Evolutionary conservation across 2,329 filamentous ascomycete species (phyloP), one percentile per base, ranked within the genome.

Genomic region (Metarhizium album): DNA sequence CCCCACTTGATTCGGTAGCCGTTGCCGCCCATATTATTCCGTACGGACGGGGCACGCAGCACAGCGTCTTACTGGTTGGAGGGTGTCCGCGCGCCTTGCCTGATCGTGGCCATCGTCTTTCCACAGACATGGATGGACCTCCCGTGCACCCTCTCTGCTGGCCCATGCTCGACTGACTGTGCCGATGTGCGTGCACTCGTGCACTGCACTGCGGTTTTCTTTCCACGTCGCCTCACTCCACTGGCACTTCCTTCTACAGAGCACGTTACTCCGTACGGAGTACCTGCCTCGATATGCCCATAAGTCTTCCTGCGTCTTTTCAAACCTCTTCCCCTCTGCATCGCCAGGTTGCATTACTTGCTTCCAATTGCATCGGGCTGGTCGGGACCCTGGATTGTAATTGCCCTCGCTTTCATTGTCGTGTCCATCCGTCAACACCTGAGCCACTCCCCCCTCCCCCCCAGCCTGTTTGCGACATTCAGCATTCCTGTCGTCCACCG

Each of bases 271-370:
- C n/a, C n/a, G n/a, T n/a, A n/a, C n/a, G n/a, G n/a, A n/a, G n/a
- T 20, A 37, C 22, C 40, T 40, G 24, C 48, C n/a, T 48, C 48
- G 42, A 18, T 49, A 23, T 33, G 46, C 13, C 22, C 16, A 24
- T 40, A 24, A 47, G 43, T 45, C 52, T 53, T 57, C 82, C 45
- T 48, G n/a, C 48, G 24, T 14, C 45, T 42, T 38, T 38, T 43
- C 29, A 13, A 27, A 22, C 27, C 38, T 42, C 42, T 40, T 45
- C 24, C 20, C 45, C 22, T 40, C 40, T 49, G 31, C 42, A 38
- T 43, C 43, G 31, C 31, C 37, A 43, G 37, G 24, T 42, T 46
- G 35, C 29, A 42, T 45, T 18, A 35, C 18, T 42, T 49, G 23
- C 13, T 16, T 50, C 35, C 33, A 42, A 45, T 52, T 40, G 50